Evolutionary conservation across 2,329 filamentous ascomycete species (phyloP).

Genomic region (Whalleya microplaca): DNA sequence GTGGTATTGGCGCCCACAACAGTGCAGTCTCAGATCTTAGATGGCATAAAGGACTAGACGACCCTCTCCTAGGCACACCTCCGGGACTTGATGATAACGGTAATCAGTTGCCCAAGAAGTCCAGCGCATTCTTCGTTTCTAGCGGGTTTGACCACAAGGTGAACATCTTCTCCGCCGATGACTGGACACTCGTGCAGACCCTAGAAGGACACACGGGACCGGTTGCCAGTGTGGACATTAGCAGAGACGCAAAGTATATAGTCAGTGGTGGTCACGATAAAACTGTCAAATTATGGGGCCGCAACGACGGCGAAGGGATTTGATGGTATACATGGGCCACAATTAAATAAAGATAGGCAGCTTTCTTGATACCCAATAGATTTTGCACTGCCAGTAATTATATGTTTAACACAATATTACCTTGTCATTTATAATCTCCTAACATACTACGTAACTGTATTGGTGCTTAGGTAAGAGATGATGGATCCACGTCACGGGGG

Average conservation of each 20-base stretch:
- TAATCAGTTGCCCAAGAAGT: conserved; percentile 74
- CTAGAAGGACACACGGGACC: conserved; percentile 90
- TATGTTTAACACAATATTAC: too few relatives aligned
- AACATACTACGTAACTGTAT: too few relatives aligned
- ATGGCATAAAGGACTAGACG: conserved; percentile 90
- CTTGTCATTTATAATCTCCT: too few relatives aligned
- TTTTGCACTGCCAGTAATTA: neutral
- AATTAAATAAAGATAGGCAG: conserved; percentile 1
- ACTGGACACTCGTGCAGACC: conserved; percentile 89
- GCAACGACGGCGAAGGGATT: conserved; percentile 70
- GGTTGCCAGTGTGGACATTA: conserved; percentile 88
- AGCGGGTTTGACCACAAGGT: conserved; percentile 93
- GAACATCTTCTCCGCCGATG: conserved; percentile 94
- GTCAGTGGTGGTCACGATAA: conserved; percentile 92
- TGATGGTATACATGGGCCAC: conserved; percentile 31
- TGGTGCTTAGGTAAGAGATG: conserved; percentile 30
- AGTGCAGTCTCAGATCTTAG: conserved; percentile 90
- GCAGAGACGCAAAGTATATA: conserved; percentile 85
- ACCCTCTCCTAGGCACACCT: conserved; percentile 64
- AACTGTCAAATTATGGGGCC: conserved; percentile 94
- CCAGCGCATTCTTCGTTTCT: conserved; percentile 88
- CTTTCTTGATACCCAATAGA: conserved; percentile 31
- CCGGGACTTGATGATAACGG: conserved; percentile 68
- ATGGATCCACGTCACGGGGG: conserved; percentile 19
- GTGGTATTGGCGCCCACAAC: conserved; percentile 86